Evolutionary conservation across 495 filamentous ascomycete genomes (phyloP), one percentile per base, ranked within the genome.

Genomic region (Pseudoneurospora amorphoporcata): DNA sequence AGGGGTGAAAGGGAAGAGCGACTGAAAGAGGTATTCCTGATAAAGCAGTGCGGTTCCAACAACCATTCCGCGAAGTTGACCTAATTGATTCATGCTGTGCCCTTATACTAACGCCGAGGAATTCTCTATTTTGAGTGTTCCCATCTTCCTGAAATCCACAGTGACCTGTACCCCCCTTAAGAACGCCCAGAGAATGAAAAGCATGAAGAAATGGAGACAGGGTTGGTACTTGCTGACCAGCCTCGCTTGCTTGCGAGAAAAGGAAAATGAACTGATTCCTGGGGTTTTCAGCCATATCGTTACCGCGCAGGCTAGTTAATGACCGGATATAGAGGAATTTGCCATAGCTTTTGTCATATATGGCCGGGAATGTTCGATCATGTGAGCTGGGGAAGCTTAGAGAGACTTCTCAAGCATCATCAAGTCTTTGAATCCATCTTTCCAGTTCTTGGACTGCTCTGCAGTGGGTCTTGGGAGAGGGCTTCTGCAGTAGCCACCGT

Each of bases 401-500:
- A 81, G 72, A 17, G 76, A 77, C 79, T 83, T 82, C 83, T 96
- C 94, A 69, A 94, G 77, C 58, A 89, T 84, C 79, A 95, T 84
- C 23, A 93, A 80, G 80, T 97, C 94, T 71, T 88, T 85, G 80
- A 94, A 94, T 58, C 87, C 89, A 43, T 90, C 89, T 75, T 89
- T 89, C 81, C 90, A 90, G 75, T 86, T 86, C 45, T 82, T 83
- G 29, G 80, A 85, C 77, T 91, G 88, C 73, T 88, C 84, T 39
- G 82, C 81, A 39, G 83, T 88, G 35, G 92, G 91, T 68, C 86
- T 84, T 58, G 94, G 92, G 76, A 94, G 89, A 40, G 94, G 94
- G 75, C 88, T 90, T 19, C 94, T 86, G 29, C 89, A 91, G 73
- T 87, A 87, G 19, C 91, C 92, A 23, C 94, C 94, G 79, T 97